Percentiles rank a stretch among this genome's conserved stretches.
Conservation (phyloP, 768 basidiomycete genomes). For the Sarcodon aspratus region DNA sequence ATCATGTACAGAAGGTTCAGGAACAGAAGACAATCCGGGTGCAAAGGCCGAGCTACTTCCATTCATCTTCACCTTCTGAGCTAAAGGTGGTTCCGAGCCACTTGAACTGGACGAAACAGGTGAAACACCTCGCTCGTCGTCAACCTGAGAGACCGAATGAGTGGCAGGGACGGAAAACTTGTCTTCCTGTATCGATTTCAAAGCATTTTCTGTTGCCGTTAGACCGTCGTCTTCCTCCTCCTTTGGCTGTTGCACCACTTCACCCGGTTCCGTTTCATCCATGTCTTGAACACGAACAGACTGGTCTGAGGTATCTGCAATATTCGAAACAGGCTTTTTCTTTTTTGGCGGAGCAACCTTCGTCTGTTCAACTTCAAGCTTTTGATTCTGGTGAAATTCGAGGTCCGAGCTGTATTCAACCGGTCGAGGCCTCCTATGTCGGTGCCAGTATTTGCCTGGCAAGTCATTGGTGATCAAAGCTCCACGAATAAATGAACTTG, state of each 20-base stretch:
- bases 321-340: conserved; percentile 39
- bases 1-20: conserved; percentile 5
- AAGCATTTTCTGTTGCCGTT: background rate
- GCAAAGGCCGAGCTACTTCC: conserved; percentile 22
- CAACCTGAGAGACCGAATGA: conserved; percentile 1
- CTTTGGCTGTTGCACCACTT: background rate
- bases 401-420: conserved; percentile 72
- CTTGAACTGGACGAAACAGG: conserved; percentile 69
- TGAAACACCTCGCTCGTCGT: conserved; percentile 45
- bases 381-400: conserved; percentile 51
- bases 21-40: conserved; percentile 2
- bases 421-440: conserved; percentile 72
- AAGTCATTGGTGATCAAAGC: conserved; percentile 2
- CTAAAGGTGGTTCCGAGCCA: conserved; percentile 64
- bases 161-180: background rate
- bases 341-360: conserved; percentile 45
- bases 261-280: no score
- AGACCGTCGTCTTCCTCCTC: background rate
- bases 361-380: conserved; percentile 42
- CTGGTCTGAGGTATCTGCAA: conserved; percentile 23
- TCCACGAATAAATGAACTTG: background rate
- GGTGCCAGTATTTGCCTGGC: conserved; percentile 82
- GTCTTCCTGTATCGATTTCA: background rate
- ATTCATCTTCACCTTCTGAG: conserved; percentile 52
- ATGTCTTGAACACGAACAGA: no score